phyloP scores from a whole-genome alignment of 352 stramenopile genomes.

The Stephanocyclus meneghinianus region DNA sequence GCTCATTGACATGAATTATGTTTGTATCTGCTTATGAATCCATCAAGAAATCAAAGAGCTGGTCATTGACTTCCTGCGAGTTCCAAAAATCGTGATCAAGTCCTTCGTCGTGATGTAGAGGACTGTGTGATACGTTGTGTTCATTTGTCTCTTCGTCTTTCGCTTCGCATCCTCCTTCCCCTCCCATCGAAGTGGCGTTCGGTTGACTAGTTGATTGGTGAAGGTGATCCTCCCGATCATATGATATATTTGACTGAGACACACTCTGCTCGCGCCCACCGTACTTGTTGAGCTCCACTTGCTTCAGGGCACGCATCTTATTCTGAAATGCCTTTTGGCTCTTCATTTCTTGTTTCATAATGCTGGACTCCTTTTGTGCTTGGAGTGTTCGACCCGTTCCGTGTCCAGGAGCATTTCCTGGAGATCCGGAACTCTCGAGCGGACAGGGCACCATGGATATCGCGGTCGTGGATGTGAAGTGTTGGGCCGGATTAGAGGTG shows the following conservation, averaged over 20 bases:
- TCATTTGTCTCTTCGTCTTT: background rate
- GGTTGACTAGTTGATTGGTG: background rate
- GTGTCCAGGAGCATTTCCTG: background rate
- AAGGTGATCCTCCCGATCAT: slow-evolving; percentile 2
- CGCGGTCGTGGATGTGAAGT: background rate
- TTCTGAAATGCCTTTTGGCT: slow-evolving; percentile 74
- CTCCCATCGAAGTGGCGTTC: background rate
- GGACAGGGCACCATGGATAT: background rate
- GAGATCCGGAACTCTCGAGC: background rate
- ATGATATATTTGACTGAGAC: background rate
- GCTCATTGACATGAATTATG: too few relatives aligned
- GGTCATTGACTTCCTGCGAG: slow-evolving; percentile 59
- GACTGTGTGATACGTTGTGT: background rate
- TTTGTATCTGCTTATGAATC: slow-evolving; percentile 25
- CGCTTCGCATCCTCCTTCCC: background rate
- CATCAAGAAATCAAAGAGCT: slow-evolving; percentile 81
- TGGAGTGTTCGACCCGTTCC: slow-evolving; percentile 13
- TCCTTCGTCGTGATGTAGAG: slow-evolving; percentile 7
- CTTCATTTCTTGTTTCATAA: slow-evolving; percentile 81
- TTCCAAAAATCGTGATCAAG: slow-evolving; percentile 70
- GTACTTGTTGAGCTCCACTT: slow-evolving; percentile 74
- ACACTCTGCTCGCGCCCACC: slow-evolving; percentile 1
- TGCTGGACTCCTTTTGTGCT: slow-evolving; percentile 60
- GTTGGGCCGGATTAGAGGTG: background rate
- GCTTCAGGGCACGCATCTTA: slow-evolving; percentile 75